Percentiles rank a stretch among this genome's conserved stretches.
These are phyloP conservation scores for Physcia stellaris DNA, from an alignment of 495 filamentous ascomycete species.

Conservation along the genomic window DNA sequence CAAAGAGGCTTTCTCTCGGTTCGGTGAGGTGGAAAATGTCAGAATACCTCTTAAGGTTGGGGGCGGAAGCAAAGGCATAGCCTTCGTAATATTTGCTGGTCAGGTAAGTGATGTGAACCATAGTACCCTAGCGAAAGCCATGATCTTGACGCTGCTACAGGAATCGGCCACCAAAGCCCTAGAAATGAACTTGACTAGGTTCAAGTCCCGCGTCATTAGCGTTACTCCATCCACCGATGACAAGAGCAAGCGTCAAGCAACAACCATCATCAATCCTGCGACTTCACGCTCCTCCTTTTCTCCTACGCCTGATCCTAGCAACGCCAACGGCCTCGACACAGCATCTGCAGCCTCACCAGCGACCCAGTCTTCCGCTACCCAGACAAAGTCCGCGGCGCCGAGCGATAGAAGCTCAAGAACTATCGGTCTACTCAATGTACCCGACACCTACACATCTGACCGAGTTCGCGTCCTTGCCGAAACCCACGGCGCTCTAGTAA, in stretches of 20 bases:
- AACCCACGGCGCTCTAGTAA: slow-evolving; percentile 38
- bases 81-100: slow-evolving; percentile 60
- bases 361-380: slow-evolving; percentile 1
- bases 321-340: slow-evolving; percentile 3
- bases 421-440: slow-evolving; percentile 43
- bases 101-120: slow-evolving; percentile 40
- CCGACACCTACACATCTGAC: slow-evolving; percentile 52
- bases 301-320: slow-evolving; percentile 34
- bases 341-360: slow-evolving; percentile 15
- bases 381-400: slow-evolving; percentile 6
- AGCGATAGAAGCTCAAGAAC: slow-evolving; percentile 39
- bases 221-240: slow-evolving; percentile 45
- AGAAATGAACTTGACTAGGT: slow-evolving; percentile 55
- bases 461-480: slow-evolving; percentile 48
- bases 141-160: slow-evolving; percentile 16
- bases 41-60: slow-evolving; percentile 49
- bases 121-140: too few relatives aligned
- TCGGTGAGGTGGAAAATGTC: slow-evolving; percentile 58
- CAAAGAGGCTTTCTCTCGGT: slow-evolving; percentile 52
- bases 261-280: slow-evolving; percentile 36
- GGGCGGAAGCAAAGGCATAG: slow-evolving; percentile 57
- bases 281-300: slow-evolving; percentile 42
- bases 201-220: slow-evolving; percentile 54
- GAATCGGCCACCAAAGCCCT: slow-evolving; percentile 56
- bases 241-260: slow-evolving; percentile 31